phyloP scores from a whole-genome alignment of 2,329 filamentous ascomycete genomes.

The Domatiomyces catenatus region DNA sequence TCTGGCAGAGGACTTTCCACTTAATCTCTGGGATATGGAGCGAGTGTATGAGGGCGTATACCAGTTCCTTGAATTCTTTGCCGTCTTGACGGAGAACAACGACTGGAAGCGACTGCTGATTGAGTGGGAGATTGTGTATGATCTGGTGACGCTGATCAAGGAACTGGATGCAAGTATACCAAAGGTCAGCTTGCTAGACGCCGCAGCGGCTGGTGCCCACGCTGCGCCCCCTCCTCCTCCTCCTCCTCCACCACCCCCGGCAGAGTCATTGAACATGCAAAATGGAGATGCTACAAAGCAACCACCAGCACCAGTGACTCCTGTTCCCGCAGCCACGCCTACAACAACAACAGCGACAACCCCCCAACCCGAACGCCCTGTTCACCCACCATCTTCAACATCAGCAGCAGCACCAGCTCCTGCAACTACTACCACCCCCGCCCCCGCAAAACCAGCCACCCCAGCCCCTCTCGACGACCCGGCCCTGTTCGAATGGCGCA shows the following conservation, averaged over 20 bases:
- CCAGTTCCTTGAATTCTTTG: slow-evolving; percentile 87
- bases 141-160: slow-evolving; percentile 72
- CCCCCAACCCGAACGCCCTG: slow-evolving; percentile 37
- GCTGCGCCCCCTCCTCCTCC: slow-evolving; percentile 2
- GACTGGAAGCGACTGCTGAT: slow-evolving; percentile 73
- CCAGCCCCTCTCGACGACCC: slow-evolving; percentile 43
- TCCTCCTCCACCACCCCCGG: slow-evolving; percentile 1
- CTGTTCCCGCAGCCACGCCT: slow-evolving; percentile 19
- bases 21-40: slow-evolving; percentile 96
- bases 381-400: slow-evolving; percentile 18
- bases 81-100: slow-evolving; percentile 70
- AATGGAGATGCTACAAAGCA: slow-evolving; percentile 13
- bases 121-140: slow-evolving; percentile 81
- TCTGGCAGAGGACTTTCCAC: slow-evolving; percentile 73
- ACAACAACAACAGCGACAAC: slow-evolving; percentile 48
- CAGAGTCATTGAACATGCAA: slow-evolving; percentile 2
- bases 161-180: slow-evolving; percentile 78
- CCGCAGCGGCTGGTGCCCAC: slow-evolving; percentile 5
- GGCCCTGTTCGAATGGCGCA: slow-evolving; percentile 55
- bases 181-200: slow-evolving; percentile 52
- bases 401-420: slow-evolving; percentile 8
- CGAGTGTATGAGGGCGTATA: slow-evolving; percentile 87
- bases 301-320: slow-evolving; percentile 21
- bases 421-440: slow-evolving; percentile 26
- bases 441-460: slow-evolving; percentile 20